phyloP scores from a whole-genome alignment of 768 basidiomycete species.

The Lactarius sp. region DNA sequence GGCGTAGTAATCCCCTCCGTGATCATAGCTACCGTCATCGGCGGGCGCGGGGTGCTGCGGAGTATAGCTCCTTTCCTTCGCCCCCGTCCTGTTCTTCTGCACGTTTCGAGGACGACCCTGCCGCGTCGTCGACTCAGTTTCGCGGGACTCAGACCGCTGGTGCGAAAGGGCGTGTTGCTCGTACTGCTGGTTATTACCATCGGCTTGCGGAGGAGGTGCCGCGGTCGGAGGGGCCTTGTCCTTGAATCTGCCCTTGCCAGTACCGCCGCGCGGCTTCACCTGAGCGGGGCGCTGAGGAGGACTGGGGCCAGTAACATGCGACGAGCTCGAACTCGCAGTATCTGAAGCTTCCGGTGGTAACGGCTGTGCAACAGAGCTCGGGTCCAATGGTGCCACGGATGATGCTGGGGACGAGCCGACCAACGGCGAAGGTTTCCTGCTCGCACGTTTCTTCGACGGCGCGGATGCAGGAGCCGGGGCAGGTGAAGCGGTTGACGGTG shows the following conservation, averaged over 20 bases:
- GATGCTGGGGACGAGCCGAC: conserved; percentile 1
- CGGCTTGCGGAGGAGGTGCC: neutral
- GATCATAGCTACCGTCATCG: neutral
- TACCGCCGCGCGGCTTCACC: neutral
- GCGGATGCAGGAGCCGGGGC: neutral
- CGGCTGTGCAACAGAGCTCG: neutral
- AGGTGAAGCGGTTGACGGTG: conserved; percentile 3
- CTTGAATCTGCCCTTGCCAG: conserved; percentile 1
- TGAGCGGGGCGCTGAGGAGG: neutral
- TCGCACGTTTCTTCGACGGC: neutral
- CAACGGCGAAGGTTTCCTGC: conserved; percentile 12
- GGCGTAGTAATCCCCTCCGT: neutral
- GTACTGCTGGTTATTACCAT: neutral
- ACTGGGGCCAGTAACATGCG: neutral
- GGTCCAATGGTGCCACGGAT: neutral
- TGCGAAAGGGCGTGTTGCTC: neutral
- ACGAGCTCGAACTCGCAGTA: neutral
- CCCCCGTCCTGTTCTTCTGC: neutral
- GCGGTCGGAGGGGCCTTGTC: neutral
- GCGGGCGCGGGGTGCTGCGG: neutral
- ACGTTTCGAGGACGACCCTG: neutral
- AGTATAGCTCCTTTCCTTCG: neutral
- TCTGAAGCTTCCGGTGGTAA: neutral
- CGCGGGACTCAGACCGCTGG: neutral
- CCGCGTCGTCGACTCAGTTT: neutral